Base-by-base conservation (phyloP, 2,329 filamentous ascomycete genomes). In the Diaporthe citrichinensis region DNA sequence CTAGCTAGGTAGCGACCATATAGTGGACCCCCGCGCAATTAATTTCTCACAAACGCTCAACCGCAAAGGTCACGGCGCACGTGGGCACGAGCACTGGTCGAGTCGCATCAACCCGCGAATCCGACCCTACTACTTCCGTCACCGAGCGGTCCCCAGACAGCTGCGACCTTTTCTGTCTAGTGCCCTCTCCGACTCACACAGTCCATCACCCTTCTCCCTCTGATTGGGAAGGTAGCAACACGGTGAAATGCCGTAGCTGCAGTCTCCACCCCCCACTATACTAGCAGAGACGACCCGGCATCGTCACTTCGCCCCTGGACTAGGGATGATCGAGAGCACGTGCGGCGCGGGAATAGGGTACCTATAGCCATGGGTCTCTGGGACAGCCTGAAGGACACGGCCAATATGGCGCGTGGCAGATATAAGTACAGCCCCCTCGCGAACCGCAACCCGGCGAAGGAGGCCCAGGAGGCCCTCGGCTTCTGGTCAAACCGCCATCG, bases 341-440 rank as follows among this genome's bases (percentile, higher is more conserved):
- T 71, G 51, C 55, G 46, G 36, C 34, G 28, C 41, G 55, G 23
- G 28, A 36, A 61, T 36, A 53, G 28, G 55, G 55, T 57, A 36
- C 34, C 28, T 17, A 17, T 23, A 31, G 14, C 53, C 44, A 73
- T 73, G 71, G 55, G 39, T 36, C 39, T 71, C 49, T 75, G 67
- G 76, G 69, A 71, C 31, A 68, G 4, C n/a, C 74, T 81, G 61
- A 78, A 71, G 49, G 76, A 71, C 31, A 41, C 71, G 20, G 28
- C 58, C 53, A 73, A 36, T 77, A 58, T 80, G 68, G 72, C 77
- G 51, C 73, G 77, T 8, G 74, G 78, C 4, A 77, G 75, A 41
- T 79, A 83, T 77, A 79, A 78, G 73, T 84, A 84, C 75, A 81
- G 78, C 71, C 78, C 81, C 14, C 72, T 77, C 59, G 68, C 61